These are phyloP conservation scores for Elsinoe fawcettii DNA, from an alignment of 2,329 filamentous ascomycete genomes.

Conservation along the genomic window DNA sequence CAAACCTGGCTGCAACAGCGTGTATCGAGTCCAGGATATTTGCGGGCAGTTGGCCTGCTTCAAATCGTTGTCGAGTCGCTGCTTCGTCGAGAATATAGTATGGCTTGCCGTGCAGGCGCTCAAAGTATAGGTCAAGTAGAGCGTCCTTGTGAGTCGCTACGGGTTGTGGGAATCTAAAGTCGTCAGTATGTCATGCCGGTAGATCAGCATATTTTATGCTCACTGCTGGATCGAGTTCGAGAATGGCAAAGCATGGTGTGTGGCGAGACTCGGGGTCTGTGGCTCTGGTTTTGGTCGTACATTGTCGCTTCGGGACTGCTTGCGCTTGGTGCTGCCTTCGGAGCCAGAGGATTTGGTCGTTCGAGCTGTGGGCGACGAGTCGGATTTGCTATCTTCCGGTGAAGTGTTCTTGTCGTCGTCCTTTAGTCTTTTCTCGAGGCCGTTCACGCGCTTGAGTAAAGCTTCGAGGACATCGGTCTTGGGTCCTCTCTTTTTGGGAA, in stretches of 20 bases:
- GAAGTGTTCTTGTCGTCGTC: constrained; percentile 41
- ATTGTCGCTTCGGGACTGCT: constrained; percentile 10
- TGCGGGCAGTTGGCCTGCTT: constrained; percentile 55
- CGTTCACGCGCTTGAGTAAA: constrained; percentile 74
- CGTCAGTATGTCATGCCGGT: not conserved
- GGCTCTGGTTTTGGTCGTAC: constrained; percentile 13
- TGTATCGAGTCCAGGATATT: constrained; percentile 48
- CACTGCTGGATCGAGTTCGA: constrained; percentile 11
- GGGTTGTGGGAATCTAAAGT: constrained; percentile 1
- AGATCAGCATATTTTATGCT: not conserved
- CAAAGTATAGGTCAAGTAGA: constrained; percentile 66
- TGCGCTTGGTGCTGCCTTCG: constrained; percentile 8
- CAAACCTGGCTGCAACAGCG: constrained; percentile 39
- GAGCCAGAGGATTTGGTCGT: constrained; percentile 9
- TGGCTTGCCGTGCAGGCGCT: constrained; percentile 70
- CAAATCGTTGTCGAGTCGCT: constrained; percentile 62
- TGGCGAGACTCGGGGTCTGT: constrained; percentile 10
- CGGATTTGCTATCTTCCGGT: constrained; percentile 17
- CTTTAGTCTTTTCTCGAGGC: constrained; percentile 71
- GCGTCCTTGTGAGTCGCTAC: constrained; percentile 19
- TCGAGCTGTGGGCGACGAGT: constrained; percentile 14
- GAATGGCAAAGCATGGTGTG: not conserved
- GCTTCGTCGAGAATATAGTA: constrained; percentile 75
- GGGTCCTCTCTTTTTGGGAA: constrained; percentile 81
- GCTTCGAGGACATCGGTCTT: constrained; percentile 87